These are phyloP conservation scores for Rosellinia necatrix DNA, from an alignment of 2,329 filamentous ascomycete species.

Conservation along the genomic window DNA sequence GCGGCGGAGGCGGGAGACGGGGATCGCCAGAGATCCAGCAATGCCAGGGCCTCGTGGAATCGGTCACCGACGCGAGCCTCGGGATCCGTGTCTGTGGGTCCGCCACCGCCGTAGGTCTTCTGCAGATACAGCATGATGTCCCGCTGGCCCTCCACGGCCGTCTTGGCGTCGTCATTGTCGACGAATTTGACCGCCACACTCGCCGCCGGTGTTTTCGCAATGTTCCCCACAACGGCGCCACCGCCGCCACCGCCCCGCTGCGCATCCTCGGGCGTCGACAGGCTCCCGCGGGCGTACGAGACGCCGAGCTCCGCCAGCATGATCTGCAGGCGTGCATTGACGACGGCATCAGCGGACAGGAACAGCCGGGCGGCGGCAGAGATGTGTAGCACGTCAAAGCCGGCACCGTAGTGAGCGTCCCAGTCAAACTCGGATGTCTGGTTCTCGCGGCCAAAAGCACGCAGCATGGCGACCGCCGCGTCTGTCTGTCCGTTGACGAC, in stretches of 20 bases:
- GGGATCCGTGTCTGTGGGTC: conserved; percentile 26
- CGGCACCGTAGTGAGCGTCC: conserved; percentile 73
- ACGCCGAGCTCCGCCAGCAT: conserved; percentile 56
- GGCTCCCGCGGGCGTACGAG: conserved; percentile 49
- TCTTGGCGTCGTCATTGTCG: conserved; percentile 57
- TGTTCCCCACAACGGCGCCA: too few species aligned
- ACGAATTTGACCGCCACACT: conserved; percentile 52
- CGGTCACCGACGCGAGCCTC: conserved; percentile 38
- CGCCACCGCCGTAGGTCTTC: conserved; percentile 48
- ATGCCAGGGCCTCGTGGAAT: conserved; percentile 48
- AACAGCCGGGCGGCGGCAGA: conserved; percentile 53
- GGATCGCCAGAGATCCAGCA: conserved; percentile 46
- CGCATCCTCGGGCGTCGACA: conserved; percentile 24
- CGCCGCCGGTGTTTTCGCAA: too few species aligned
- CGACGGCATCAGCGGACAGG: conserved; percentile 50
- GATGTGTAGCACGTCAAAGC: conserved; percentile 83
- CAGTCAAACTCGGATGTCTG: conserved; percentile 73
- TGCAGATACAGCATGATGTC: conserved; percentile 67
- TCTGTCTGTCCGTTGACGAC: conserved; percentile 72
- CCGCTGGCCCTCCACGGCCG: conserved; percentile 54
- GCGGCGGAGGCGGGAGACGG: not conserved
- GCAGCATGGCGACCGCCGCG: conserved; percentile 71
- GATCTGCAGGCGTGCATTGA: conserved; percentile 55
- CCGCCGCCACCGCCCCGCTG: not conserved
- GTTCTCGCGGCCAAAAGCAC: conserved; percentile 86